These are phyloP conservation scores for Citrullus mucosospermus DNA, from an alignment of 306 rosid genomes.

Conservation along the genomic window DNA sequence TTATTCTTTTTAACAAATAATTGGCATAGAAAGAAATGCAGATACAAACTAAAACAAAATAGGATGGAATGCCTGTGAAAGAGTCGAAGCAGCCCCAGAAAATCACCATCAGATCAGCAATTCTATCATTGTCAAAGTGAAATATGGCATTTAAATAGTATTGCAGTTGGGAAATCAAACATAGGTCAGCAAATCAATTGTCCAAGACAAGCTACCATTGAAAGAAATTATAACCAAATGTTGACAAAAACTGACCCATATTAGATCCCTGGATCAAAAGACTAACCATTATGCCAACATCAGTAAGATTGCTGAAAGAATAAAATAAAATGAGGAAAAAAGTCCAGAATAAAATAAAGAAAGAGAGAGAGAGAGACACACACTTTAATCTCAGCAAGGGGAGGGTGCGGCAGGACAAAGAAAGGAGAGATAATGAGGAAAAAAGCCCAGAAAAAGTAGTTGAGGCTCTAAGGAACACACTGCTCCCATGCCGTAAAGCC, in stretches of 20 bases:
- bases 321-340: too few species aligned
- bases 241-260: not conserved
- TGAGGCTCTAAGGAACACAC: too few species aligned
- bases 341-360: too few species aligned
- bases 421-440: too few species aligned
- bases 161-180: constrained; percentile 25
- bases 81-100: constrained; percentile 58
- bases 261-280: too few species aligned
- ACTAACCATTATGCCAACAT: constrained; percentile 72
- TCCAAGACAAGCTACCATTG: not conserved
- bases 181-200: not conserved
- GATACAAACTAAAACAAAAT: not conserved
- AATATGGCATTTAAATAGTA: constrained; percentile 75
- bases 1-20: not conserved
- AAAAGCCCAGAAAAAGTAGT: too few species aligned
- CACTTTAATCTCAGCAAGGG: too few species aligned
- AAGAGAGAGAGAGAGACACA: too few species aligned
- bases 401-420: too few species aligned
- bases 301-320: constrained; percentile 66
- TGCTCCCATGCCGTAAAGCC: too few species aligned
- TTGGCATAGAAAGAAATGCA: constrained; percentile 1
- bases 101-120: constrained; percentile 90
- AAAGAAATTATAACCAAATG: not conserved
- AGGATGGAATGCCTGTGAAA: constrained; percentile 57
- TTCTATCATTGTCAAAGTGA: constrained; percentile 80